A percentile compares a stretch with the other conserved stretches of the same genome.
Evolutionary conservation across 1,139 yeast genomes (phyloP).

Genomic region (Taphrina sp.): DNA sequence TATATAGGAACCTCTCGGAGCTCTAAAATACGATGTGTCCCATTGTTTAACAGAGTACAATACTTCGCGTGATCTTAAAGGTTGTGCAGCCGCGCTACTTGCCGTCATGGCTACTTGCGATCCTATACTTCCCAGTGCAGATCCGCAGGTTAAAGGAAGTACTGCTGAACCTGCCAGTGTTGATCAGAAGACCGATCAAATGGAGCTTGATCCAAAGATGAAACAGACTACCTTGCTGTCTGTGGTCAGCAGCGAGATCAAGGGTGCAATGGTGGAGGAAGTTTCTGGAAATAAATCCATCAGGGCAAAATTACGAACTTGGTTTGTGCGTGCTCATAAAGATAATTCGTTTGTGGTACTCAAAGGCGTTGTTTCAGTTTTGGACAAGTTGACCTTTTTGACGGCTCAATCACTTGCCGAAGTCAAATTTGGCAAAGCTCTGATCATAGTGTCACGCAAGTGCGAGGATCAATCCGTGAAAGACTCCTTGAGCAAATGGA

Average conservation of each 20-base stretch:
- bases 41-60: constrained; percentile 26
- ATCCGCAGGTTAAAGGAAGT: not conserved
- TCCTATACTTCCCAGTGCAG: constrained; percentile 2
- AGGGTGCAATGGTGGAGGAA: constrained; percentile 23
- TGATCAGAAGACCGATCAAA: not conserved
- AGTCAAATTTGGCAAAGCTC: constrained; percentile 28
- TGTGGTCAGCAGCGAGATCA: constrained; percentile 16
- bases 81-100: constrained; percentile 25
- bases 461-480: constrained; percentile 14
- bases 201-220: constrained; percentile 10
- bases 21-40: constrained; percentile 27
- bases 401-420: constrained; percentile 18
- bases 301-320: constrained; percentile 21
- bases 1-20: constrained; percentile 15
- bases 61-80: constrained; percentile 31
- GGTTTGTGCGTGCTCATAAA: constrained; percentile 30
- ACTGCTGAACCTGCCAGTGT: not conserved
- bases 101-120: constrained; percentile 26
- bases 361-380: constrained; percentile 10
- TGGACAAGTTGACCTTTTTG: constrained; percentile 14
- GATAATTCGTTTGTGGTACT: constrained; percentile 11
- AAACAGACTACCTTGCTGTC: constrained; percentile 15
- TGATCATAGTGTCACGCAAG: constrained; percentile 24
- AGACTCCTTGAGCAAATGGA: constrained; percentile 5
- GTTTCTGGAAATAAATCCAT: constrained; percentile 17